phyloP scores from a whole-genome alignment of 169 alveolate genomes.

The Theileria sp. region DNA sequence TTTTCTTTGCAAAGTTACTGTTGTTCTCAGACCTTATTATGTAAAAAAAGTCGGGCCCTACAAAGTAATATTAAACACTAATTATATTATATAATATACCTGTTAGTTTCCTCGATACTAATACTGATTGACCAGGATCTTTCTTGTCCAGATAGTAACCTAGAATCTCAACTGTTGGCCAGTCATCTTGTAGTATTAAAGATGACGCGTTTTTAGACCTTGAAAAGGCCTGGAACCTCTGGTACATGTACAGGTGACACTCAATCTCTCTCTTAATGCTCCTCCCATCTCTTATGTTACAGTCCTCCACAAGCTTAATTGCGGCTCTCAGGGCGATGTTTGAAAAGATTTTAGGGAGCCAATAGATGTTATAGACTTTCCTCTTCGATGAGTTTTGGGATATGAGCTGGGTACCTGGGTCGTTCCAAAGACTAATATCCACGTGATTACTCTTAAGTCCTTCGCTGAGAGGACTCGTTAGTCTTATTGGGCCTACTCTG shows the following conservation, averaged over 20 bases:
- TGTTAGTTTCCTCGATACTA: constrained; percentile 78
- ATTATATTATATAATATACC: constrained; percentile 1
- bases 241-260: constrained; percentile 82
- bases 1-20: constrained; percentile 63
- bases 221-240: constrained; percentile 63
- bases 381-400: constrained; percentile 82
- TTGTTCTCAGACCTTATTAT: constrained; percentile 78
- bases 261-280: constrained; percentile 84
- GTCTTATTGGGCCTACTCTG: constrained; percentile 78
- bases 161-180: constrained; percentile 83
- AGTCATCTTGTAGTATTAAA: constrained; percentile 73
- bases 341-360: constrained; percentile 72
- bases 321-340: constrained; percentile 79
- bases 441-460: constrained; percentile 74
- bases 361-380: constrained; percentile 78
- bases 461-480: constrained; percentile 70
- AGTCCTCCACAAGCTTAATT: constrained; percentile 81
- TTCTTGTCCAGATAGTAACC: constrained; percentile 82
- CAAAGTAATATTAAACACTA: neutral
- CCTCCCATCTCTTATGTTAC: constrained; percentile 81
- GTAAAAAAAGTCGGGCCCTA: constrained; percentile 84
- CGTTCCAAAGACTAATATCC: constrained; percentile 75
- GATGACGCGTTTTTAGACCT: constrained; percentile 43
- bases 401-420: constrained; percentile 67
- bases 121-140: constrained; percentile 78